Evolutionary conservation across 208 protist species (phyloP).

Genomic region (Wallacemonas sp.): DNA sequence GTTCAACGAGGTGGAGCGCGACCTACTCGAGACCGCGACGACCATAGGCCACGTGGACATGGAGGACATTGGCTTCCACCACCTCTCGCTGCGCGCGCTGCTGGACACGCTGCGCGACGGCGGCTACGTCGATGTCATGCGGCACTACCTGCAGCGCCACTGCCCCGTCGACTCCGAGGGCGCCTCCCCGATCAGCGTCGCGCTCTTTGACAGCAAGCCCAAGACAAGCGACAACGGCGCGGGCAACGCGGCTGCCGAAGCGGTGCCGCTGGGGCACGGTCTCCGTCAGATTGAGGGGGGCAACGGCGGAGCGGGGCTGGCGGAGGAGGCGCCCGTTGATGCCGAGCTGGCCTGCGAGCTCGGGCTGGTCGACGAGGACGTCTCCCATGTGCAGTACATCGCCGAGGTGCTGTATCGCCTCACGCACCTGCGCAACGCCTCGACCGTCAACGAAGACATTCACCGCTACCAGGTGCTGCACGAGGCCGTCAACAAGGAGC

Average conservation of each 20-base stretch:
- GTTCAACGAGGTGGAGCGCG: constrained; percentile 72
- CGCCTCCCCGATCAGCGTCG: neutral
- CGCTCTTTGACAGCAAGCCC: neutral
- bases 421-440: constrained; percentile 65
- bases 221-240: constrained; percentile 10
- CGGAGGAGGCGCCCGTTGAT: neutral
- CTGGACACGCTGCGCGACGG: constrained; percentile 73
- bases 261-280: neutral
- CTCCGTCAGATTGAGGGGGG: neutral
- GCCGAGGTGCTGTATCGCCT: constrained; percentile 48
- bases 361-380: constrained; percentile 38
- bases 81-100: constrained; percentile 60
- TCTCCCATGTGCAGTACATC: constrained; percentile 44
- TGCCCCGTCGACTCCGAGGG: constrained; percentile 21
- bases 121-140: constrained; percentile 44
- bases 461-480: constrained; percentile 85
- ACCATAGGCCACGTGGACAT: constrained; percentile 51
- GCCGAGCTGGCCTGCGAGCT: constrained; percentile 23
- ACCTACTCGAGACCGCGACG: constrained; percentile 49
- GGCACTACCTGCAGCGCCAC: constrained; percentile 26
- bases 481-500: constrained; percentile 89
- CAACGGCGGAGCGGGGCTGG: neutral
- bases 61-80: constrained; percentile 59
- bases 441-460: constrained; percentile 89
- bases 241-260: neutral